Evolutionary conservation across 352 stramenopile genomes (phyloP).

Genomic region (Phytophthora cryptogea): DNA sequence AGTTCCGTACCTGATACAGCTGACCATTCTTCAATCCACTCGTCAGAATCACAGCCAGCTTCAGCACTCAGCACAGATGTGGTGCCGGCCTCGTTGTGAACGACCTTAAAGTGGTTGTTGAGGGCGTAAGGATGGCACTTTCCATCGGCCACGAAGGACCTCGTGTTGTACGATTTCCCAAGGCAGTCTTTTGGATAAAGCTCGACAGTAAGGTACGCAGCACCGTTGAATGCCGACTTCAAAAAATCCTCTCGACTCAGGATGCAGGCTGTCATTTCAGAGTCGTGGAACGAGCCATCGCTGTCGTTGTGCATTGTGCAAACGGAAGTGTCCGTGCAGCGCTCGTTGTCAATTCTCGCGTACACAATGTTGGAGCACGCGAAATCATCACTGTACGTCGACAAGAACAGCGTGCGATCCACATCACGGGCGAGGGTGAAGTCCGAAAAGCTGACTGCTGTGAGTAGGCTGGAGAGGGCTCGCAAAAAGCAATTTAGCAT

Average conservation of each 20-base stretch:
- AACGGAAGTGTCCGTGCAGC: slow-evolving; percentile 21
- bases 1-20: slow-evolving; percentile 3
- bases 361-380: slow-evolving; percentile 20
- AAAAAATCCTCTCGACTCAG: slow-evolving; percentile 14
- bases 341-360: slow-evolving; percentile 23
- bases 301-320: slow-evolving; percentile 15
- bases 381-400: slow-evolving; percentile 22
- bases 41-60: slow-evolving; percentile 4
- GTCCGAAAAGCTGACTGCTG: background rate
- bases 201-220: slow-evolving; percentile 19
- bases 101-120: slow-evolving; percentile 22
- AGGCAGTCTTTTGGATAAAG: slow-evolving; percentile 16
- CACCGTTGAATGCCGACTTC: slow-evolving; percentile 8
- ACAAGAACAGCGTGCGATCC: slow-evolving; percentile 18
- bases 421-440: background rate
- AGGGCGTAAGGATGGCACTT: slow-evolving; percentile 22
- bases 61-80: slow-evolving; percentile 14
- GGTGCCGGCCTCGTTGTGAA: slow-evolving; percentile 1
- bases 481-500: background rate
- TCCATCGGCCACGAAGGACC: slow-evolving; percentile 22
- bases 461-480: background rate
- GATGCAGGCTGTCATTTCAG: slow-evolving; percentile 25
- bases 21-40: slow-evolving; percentile 19
- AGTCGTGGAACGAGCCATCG: slow-evolving; percentile 22
- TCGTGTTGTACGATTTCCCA: slow-evolving; percentile 25